phyloP scores from a whole-genome alignment of 1,139 yeast genomes.

The Nakaseomyces glabratus region DNA sequence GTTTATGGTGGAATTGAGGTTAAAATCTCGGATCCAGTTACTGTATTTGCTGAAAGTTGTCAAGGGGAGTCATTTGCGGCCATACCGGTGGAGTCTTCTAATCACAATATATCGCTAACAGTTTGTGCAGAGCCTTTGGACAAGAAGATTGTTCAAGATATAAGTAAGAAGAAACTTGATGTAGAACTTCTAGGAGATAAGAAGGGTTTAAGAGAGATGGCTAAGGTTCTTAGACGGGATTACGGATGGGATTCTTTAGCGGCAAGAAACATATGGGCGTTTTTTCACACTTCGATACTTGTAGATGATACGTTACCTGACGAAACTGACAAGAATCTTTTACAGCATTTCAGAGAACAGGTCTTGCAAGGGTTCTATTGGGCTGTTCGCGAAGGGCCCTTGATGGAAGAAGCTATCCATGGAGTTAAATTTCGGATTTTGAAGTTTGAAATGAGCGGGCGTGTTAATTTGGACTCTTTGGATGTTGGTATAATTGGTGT shows the following conservation, averaged over 20 bases:
- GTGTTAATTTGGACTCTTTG: conserved; percentile 38
- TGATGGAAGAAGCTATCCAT: conserved; percentile 75
- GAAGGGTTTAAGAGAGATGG: conserved; percentile 32
- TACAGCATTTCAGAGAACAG: conserved; percentile 41
- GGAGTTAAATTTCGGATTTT: conserved; percentile 65
- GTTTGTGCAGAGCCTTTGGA: conserved; percentile 73
- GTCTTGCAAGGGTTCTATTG: conserved; percentile 74
- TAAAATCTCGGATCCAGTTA: conserved; percentile 78
- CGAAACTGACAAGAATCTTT: conserved; percentile 52
- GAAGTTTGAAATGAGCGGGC: conserved; percentile 39
- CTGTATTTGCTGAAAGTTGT: conserved; percentile 74
- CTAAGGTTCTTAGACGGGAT: conserved; percentile 46
- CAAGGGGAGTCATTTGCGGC: conserved; percentile 57
- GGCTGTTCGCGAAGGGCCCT: conserved; percentile 81
- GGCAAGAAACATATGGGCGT: conserved; percentile 73
- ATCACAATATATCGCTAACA: conserved; percentile 51
- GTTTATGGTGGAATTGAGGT: conserved; percentile 56
- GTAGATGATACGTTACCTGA: conserved; percentile 70
- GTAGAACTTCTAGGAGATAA: conserved; percentile 31
- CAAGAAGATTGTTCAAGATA: conserved; percentile 45
- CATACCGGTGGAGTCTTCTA: conserved; percentile 49
- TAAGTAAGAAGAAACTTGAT: conserved; percentile 44
- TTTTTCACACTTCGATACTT: conserved; percentile 51
- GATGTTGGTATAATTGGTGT: conserved; percentile 39
- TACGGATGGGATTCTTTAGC: conserved; percentile 80